A percentile compares a stretch with the other conserved stretches of the same genome.
phyloP scores from a whole-genome alignment of 108 stramenopile genomes.

The Cyclostephanos tholiformis region DNA sequence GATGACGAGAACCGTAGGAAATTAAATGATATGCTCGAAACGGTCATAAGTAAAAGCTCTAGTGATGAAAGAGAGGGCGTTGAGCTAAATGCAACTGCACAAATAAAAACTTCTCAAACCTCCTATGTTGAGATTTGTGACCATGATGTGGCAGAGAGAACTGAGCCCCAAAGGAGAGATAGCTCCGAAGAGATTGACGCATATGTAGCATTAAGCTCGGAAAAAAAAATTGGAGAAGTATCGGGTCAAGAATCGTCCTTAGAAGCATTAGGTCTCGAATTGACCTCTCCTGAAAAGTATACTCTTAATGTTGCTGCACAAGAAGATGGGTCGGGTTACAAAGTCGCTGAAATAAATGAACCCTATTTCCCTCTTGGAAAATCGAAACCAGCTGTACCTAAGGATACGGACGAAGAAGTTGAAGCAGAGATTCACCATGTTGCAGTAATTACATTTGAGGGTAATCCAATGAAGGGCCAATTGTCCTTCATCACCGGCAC shows the following conservation, averaged over 20 bases:
- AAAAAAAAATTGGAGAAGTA: not conserved
- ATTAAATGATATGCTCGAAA: not conserved
- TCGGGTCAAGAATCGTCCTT: not conserved
- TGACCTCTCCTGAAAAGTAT: not conserved
- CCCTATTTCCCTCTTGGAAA: constrained; percentile 24
- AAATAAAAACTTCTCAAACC: not conserved
- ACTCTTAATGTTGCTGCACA: not conserved
- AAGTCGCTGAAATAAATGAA: not conserved
- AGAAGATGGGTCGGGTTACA: not conserved
- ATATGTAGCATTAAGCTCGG: not conserved
- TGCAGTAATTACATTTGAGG: constrained; percentile 47
- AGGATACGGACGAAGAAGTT: constrained; percentile 21
- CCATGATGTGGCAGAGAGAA: not conserved
- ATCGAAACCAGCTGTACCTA: not conserved
- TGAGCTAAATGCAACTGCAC: not conserved
- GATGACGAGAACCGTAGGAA: not conserved
- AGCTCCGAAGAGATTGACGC: not conserved
- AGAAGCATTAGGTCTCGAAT: not conserved
- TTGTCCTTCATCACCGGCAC: constrained; percentile 47
- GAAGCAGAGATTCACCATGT: constrained; percentile 50
- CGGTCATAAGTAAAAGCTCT: not conserved
- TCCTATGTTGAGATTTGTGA: not conserved
- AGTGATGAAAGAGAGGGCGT: not conserved
- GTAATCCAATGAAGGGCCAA: constrained; percentile 42
- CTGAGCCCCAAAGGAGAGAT: not conserved